phyloP scores from a whole-genome alignment of 1,284 basidiomycete species.

The Tilletia indica region DNA sequence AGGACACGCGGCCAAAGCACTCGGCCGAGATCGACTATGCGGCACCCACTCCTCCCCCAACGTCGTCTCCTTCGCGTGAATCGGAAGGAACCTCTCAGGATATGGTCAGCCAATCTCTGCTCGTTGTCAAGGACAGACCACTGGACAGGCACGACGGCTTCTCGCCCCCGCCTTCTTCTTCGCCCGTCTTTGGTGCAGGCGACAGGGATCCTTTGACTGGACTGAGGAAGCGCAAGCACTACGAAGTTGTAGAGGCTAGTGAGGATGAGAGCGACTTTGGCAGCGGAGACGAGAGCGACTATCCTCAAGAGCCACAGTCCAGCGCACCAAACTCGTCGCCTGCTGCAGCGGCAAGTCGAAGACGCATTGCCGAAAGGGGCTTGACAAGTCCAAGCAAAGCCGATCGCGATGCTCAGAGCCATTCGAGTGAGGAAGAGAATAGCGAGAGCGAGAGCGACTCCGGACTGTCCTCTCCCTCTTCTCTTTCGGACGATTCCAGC shows the following conservation, averaged over 20 bases:
- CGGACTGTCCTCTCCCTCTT: constrained; percentile 23
- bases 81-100: constrained; percentile 4
- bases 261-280: constrained; percentile 30
- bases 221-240: constrained; percentile 8
- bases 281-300: constrained; percentile 26
- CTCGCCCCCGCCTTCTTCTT: constrained; percentile 14
- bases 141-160: background rate
- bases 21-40: background rate
- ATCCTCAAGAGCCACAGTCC: background rate
- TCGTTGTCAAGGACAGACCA: background rate
- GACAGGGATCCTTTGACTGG: background rate
- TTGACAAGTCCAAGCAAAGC: background rate
- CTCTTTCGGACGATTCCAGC: constrained; percentile 28
- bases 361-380: background rate
- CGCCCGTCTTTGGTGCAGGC: background rate
- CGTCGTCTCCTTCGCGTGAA: constrained; percentile 5
- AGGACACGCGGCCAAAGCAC: background rate
- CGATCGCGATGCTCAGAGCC: background rate
- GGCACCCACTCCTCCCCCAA: background rate
- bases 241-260: constrained; percentile 20
- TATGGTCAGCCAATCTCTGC: background rate
- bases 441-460: constrained; percentile 13
- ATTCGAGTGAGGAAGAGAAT: background rate
- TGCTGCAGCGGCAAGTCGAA: constrained; percentile 7
- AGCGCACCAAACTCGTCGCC: background rate